Percentiles rank a stretch among this genome's conserved stretches.
These are phyloP conservation scores for Ligustrum vulgare DNA, from an alignment of 257 asterid genomes.

Conservation along the genomic window DNA sequence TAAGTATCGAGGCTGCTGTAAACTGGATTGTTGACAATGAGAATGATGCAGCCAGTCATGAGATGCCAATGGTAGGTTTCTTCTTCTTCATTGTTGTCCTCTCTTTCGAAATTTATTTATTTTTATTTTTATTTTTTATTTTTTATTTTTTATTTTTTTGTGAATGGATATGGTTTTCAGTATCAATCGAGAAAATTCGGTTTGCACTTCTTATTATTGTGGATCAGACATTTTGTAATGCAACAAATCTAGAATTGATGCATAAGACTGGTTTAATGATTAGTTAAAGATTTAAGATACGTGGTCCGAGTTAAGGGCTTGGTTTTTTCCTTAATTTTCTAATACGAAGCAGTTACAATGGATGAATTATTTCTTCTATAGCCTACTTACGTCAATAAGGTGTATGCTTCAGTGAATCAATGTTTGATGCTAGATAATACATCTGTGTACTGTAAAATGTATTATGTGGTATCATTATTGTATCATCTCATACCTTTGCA, in stretches of 20 bases:
- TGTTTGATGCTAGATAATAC: not conserved
- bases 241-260: not conserved
- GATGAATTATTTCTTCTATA: not conserved
- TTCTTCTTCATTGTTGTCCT: conserved; percentile 8
- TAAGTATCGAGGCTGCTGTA: conserved; percentile 68
- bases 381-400: not conserved
- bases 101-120: no score
- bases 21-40: conserved; percentile 65
- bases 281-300: not conserved
- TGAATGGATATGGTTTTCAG: not conserved
- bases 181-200: not conserved
- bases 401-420: not conserved
- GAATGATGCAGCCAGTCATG: conserved; percentile 41
- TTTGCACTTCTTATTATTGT: not conserved
- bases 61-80: conserved; percentile 46
- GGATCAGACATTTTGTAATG: not conserved
- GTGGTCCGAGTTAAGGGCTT: no score
- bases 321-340: not conserved
- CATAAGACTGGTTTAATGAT: not conserved
- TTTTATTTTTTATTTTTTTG: not conserved
- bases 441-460: not conserved
- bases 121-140: no score
- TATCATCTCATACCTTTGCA: conserved; percentile 17
- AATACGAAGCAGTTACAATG: not conserved
- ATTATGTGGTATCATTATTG: not conserved